Percentiles rank a stretch among this genome's conserved stretches.
phyloP scores from a whole-genome alignment of 2,329 filamentous ascomycete genomes.

The Zasmidium angulare region DNA sequence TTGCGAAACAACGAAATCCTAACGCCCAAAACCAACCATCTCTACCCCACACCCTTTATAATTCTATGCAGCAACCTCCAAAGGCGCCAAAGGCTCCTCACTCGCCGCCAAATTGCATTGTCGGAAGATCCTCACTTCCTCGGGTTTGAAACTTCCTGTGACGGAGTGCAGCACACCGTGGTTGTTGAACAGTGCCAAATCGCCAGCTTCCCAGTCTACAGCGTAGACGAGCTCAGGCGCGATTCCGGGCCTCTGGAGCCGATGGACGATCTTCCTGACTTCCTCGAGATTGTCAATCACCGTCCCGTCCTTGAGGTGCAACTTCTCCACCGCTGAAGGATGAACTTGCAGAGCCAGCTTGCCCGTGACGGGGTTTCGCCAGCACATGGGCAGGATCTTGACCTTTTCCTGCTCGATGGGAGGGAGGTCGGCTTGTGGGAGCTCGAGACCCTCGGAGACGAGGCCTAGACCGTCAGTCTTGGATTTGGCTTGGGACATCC shows the following conservation, averaged over 20 bases:
- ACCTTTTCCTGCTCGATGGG: slow-evolving; percentile 65
- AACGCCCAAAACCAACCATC: not conserved
- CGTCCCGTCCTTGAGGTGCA: slow-evolving; percentile 65
- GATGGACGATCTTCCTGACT: slow-evolving; percentile 70
- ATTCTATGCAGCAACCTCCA: not conserved
- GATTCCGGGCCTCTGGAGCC: slow-evolving; percentile 71
- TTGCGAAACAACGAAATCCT: not conserved
- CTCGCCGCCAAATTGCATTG: slow-evolving; percentile 78
- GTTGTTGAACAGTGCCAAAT: slow-evolving; percentile 77
- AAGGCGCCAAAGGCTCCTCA: slow-evolving; percentile 54
- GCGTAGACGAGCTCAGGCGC: slow-evolving; percentile 67
- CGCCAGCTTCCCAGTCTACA: slow-evolving; percentile 75
- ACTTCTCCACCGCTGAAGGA: slow-evolving; percentile 67
- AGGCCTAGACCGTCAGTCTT: slow-evolving; percentile 70
- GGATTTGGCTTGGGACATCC: slow-evolving; percentile 71
- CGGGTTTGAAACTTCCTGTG: slow-evolving; percentile 69
- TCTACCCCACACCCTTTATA: not conserved
- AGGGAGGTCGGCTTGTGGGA: slow-evolving; percentile 61
- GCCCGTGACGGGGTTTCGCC: slow-evolving; percentile 72
- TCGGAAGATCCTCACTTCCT: slow-evolving; percentile 73
- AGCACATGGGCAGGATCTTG: slow-evolving; percentile 72
- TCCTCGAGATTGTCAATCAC: slow-evolving; percentile 67
- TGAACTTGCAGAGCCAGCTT: slow-evolving; percentile 71
- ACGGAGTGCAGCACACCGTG: slow-evolving; percentile 73
- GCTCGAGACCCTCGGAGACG: slow-evolving; percentile 64